Conservation (phyloP, 257 asterid species). For the Scutellaria baicalensis region DNA sequence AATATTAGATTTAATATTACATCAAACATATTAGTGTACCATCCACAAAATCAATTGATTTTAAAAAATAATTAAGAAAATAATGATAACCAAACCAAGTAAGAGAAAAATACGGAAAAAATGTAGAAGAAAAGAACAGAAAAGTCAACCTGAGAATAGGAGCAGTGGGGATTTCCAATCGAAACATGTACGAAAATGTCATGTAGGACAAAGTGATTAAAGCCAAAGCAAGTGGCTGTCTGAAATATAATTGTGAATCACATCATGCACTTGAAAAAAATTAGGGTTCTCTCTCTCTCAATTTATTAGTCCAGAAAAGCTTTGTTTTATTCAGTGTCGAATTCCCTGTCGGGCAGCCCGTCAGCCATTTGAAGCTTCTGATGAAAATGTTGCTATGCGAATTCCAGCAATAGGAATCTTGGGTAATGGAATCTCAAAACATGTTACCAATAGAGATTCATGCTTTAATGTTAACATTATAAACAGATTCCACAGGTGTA, state of each 20-base stretch:
- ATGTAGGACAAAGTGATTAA: constrained; percentile 24
- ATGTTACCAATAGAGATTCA: not conserved
- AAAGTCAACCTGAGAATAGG: constrained; percentile 21
- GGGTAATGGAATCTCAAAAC: not conserved
- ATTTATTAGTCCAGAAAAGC: not conserved
- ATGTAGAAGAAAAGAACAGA: not conserved
- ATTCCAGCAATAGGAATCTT: constrained; percentile 11
- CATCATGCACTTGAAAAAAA: constrained; percentile 6
- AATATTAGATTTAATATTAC: too few species aligned
- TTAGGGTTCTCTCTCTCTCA: not conserved
- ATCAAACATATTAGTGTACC: too few species aligned
- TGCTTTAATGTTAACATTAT: not conserved
- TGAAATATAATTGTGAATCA: constrained; percentile 28
- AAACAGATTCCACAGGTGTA: not conserved
- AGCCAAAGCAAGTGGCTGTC: constrained; percentile 25
- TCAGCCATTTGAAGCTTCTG: not conserved
- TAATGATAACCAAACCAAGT: too few species aligned
- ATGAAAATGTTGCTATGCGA: constrained; percentile 2
- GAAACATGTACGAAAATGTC: constrained; percentile 21
- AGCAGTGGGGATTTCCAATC: constrained; percentile 25
- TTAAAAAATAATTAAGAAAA: not conserved
- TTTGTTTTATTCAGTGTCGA: constrained; percentile 26
- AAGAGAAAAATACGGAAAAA: not conserved
- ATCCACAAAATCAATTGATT: too few species aligned
- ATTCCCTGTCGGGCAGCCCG: constrained; percentile 19